phyloP scores from a whole-genome alignment of 2,329 filamentous ascomycete species.

The Colletotrichum sp. region DNA sequence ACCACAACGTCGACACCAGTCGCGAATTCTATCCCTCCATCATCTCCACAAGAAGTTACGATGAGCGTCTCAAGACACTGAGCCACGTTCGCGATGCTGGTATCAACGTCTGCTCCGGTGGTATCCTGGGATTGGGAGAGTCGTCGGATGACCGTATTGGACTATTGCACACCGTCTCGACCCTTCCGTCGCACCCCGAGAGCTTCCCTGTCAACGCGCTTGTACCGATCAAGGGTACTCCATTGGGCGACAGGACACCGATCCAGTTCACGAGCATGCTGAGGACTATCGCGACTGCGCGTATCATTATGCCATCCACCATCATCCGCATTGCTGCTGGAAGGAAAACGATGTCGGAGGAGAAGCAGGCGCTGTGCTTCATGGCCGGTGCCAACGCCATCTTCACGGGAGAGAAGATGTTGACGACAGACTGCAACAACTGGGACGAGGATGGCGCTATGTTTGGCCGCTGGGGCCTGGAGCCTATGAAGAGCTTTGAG shows the following conservation, averaged over 20 bases:
- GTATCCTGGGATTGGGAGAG: constrained; percentile 87
- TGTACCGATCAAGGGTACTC: constrained; percentile 89
- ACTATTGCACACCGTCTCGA: constrained; percentile 81
- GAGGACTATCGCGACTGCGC: constrained; percentile 82
- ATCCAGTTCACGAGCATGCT: constrained; percentile 81
- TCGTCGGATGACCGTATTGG: constrained; percentile 80
- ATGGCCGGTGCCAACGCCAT: constrained; percentile 93
- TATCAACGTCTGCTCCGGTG: constrained; percentile 88
- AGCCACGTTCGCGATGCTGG: constrained; percentile 83
- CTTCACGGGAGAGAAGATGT: constrained; percentile 94
- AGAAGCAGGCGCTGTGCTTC: constrained; percentile 89
- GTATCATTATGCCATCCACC: constrained; percentile 81
- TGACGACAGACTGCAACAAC: constrained; percentile 89
- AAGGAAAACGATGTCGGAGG: constrained; percentile 82
- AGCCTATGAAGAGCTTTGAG: constrained; percentile 71
- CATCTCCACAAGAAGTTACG: constrained; percentile 86
- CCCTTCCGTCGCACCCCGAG: constrained; percentile 82
- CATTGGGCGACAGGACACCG: constrained; percentile 75
- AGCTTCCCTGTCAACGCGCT: constrained; percentile 92
- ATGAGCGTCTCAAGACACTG: constrained; percentile 83
- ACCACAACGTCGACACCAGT: constrained; percentile 92
- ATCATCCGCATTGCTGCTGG: constrained; percentile 89
- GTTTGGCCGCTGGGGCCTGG: constrained; percentile 83
- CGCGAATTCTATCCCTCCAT: constrained; percentile 87
- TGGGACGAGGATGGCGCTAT: constrained; percentile 88